Percentiles rank a stretch among this genome's conserved stretches.
phyloP scores from a whole-genome alignment of 2,329 filamentous ascomycete genomes.

The Trichoderma lentiforme region DNA sequence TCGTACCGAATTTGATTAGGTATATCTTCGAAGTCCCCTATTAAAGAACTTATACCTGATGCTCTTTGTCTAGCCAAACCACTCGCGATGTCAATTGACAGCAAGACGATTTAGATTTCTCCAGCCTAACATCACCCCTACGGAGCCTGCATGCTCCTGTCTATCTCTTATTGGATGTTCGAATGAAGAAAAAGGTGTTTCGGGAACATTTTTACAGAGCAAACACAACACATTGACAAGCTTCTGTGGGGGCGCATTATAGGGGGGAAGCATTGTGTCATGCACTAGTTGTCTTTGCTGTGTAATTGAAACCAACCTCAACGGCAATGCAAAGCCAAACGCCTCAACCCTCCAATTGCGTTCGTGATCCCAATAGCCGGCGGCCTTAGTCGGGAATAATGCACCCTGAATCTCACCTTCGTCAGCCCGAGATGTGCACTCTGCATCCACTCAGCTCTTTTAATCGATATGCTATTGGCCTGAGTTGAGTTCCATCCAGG shows the following conservation, averaged over 20 bases:
- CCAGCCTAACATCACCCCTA: neutral
- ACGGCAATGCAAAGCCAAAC: neutral
- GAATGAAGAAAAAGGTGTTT: neutral
- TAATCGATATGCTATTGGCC: neutral
- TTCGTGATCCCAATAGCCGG: neutral
- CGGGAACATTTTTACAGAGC: neutral
- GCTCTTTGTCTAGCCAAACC: neutral
- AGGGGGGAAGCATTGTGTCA: neutral
- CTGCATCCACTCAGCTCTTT: neutral
- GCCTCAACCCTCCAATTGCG: slow-evolving; percentile 5
- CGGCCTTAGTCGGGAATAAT: slow-evolving; percentile 16
- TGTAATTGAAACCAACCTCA: slow-evolving; percentile 1
- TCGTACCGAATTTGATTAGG: neutral
- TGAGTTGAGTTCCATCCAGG: neutral
- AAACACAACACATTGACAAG: neutral
- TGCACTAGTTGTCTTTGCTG: neutral
- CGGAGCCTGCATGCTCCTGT: neutral
- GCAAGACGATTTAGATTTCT: neutral
- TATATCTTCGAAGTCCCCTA: neutral
- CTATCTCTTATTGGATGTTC: neutral
- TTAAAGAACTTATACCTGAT: neutral
- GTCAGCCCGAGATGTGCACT: neutral
- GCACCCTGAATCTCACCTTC: neutral
- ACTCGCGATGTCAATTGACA: neutral
- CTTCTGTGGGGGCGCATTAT: neutral